Evolutionary conservation across 139 green algal species (phyloP).

Genomic region (Chlamydomonas urium): DNA sequence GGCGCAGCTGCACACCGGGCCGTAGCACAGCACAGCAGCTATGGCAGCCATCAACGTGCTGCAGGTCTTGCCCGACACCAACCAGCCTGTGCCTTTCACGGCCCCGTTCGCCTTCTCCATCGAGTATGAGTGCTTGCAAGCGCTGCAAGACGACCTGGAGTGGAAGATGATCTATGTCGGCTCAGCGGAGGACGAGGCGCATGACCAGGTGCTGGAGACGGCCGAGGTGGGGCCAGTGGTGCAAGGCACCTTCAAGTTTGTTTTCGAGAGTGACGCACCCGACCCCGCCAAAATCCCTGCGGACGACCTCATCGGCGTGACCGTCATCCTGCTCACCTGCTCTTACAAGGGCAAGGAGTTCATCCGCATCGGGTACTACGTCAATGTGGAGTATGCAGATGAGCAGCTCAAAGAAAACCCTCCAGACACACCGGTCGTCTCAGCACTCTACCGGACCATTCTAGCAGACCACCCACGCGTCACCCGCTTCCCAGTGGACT

Average conservation of each 20-base stretch:
- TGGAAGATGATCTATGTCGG: conserved; percentile 97
- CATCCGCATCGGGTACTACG: conserved; percentile 91
- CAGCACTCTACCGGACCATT: conserved; percentile 72
- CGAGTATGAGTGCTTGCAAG: conserved; percentile 86
- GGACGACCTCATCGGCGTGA: conserved; percentile 85
- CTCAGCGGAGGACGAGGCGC: conserved; percentile 84
- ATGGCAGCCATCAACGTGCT: conserved; percentile 90
- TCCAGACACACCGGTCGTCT: conserved; percentile 62
- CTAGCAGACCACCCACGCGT: conserved; percentile 84
- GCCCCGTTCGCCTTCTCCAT: conserved; percentile 92
- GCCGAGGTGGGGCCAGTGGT: conserved; percentile 89
- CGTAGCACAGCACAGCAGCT: no score
- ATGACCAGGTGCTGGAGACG: conserved; percentile 92
- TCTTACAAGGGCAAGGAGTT: conserved; percentile 86
- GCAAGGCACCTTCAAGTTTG: conserved; percentile 86
- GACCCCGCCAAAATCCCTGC: conserved; percentile 71
- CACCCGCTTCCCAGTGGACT: conserved; percentile 24
- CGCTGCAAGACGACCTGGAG: conserved; percentile 83
- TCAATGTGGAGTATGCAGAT: conserved; percentile 93
- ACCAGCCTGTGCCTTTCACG: conserved; percentile 78
- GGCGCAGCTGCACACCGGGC: no score
- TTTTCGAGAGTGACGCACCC: conserved; percentile 82
- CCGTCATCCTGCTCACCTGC: conserved; percentile 93
- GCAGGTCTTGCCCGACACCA: conserved; percentile 76
- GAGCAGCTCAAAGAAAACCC: conserved; percentile 80